These are phyloP conservation scores for Seiridium unicorne DNA, from an alignment of 2,329 filamentous ascomycete species.

Conservation along the genomic window DNA sequence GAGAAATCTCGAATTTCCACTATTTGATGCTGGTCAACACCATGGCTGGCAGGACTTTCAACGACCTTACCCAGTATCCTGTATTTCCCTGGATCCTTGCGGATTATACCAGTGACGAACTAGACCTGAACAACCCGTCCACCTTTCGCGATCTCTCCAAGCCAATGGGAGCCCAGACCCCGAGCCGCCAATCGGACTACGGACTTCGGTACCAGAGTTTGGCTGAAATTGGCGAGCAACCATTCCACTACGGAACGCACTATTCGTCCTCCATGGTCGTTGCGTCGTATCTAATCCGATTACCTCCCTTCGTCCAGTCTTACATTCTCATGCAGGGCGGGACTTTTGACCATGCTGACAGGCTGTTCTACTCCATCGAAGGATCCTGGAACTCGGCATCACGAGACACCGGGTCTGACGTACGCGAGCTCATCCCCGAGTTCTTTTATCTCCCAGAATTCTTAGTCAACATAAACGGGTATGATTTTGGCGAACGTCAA, in stretches of 20 bases:
- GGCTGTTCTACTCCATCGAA: slow-evolving; percentile 89
- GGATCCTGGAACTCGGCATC: slow-evolving; percentile 92
- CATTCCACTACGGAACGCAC: slow-evolving; percentile 97
- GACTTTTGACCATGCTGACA: slow-evolving; percentile 91
- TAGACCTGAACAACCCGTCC: slow-evolving; percentile 80
- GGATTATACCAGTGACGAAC: slow-evolving; percentile 90
- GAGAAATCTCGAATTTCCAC: slow-evolving; percentile 97
- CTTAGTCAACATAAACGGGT: slow-evolving; percentile 87
- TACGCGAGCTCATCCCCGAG: slow-evolving; percentile 91
- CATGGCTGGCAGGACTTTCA: slow-evolving; percentile 94
- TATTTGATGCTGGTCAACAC: slow-evolving; percentile 99
- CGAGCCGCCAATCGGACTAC: slow-evolving; percentile 73
- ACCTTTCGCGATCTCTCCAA: slow-evolving; percentile 91
- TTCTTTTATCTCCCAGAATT: slow-evolving; percentile 98
- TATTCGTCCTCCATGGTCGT: slow-evolving; percentile 99
- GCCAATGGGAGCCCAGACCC: slow-evolving; percentile 91
- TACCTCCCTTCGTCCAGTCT: slow-evolving; percentile 95
- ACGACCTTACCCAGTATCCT: slow-evolving; percentile 95
- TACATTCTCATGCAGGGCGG: slow-evolving; percentile 95
- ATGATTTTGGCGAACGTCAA: slow-evolving; percentile 88
- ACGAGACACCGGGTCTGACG: slow-evolving; percentile 85
- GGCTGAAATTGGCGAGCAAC: slow-evolving; percentile 86
- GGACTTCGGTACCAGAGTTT: slow-evolving; percentile 83
- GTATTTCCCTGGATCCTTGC: slow-evolving; percentile 97
- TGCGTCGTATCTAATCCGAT: slow-evolving; percentile 88